Conservation (phyloP, 805 yeast species). For the Teunomyces tritomae region DNA sequence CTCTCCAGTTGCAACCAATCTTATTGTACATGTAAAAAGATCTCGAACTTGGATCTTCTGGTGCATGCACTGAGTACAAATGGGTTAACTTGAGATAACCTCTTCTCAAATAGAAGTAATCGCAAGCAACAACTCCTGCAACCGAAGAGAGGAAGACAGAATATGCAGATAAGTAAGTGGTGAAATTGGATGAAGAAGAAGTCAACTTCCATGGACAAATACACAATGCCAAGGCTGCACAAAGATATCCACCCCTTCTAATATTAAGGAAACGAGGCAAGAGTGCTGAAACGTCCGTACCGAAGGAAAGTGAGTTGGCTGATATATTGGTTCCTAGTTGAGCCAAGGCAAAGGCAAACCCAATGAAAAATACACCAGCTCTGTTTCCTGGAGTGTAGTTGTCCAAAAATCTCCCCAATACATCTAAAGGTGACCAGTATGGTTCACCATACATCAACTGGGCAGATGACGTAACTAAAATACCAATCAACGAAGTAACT, state of each 20-base stretch:
- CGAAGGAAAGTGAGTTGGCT: conserved; percentile 68
- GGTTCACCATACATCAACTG: conserved; percentile 62
- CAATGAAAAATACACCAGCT: conserved; percentile 76
- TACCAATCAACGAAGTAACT: conserved; percentile 79
- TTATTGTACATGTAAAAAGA: conserved; percentile 58
- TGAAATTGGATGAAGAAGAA: conserved; percentile 66
- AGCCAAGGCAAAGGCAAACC: conserved; percentile 68
- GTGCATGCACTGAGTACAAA: conserved; percentile 50
- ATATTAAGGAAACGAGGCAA: conserved; percentile 65
- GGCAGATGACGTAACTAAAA: conserved; percentile 79
- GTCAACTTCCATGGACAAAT: conserved; percentile 84
- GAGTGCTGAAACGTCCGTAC: conserved; percentile 68
- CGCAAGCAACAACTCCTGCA: conserved; percentile 72
- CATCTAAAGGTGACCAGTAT: conserved; percentile 84
- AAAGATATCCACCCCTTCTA: conserved; percentile 76
- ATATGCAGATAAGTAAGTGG: conserved; percentile 78
- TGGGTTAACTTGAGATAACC: conserved; percentile 66
- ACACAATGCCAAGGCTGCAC: conserved; percentile 67
- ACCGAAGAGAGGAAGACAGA: conserved; percentile 80
- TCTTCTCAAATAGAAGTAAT: conserved; percentile 68
- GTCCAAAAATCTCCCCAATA: conserved; percentile 58
- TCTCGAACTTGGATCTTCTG: conserved; percentile 24
- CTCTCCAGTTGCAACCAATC: conserved; percentile 80
- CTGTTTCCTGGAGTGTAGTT: conserved; percentile 56
- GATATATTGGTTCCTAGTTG: conserved; percentile 78